Conservation (phyloP, 75 land plant species). For the Picea glauca region DNA sequence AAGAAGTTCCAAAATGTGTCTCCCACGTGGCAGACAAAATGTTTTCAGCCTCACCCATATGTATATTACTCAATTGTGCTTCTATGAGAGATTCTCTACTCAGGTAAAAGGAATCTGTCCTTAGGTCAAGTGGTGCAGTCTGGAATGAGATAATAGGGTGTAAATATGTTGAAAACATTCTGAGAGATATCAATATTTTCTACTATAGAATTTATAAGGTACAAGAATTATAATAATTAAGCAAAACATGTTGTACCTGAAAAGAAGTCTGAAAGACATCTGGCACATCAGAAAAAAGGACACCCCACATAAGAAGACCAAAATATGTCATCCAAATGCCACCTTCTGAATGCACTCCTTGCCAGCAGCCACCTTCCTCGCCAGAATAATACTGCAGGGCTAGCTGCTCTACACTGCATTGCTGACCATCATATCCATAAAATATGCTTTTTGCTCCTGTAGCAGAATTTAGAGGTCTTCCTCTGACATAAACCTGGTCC, state of each 20-base stretch:
- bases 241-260: constrained; percentile 47
- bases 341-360: constrained; percentile 90
- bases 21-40: constrained; percentile 76
- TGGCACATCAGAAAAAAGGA: constrained; percentile 79
- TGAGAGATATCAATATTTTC: neutral
- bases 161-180: constrained; percentile 3
- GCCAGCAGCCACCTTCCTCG: constrained; percentile 84
- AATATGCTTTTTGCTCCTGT: constrained; percentile 73
- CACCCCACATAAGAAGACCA: constrained; percentile 95
- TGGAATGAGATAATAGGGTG: constrained; percentile 21
- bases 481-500: constrained; percentile 63
- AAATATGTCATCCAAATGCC: constrained; percentile 92
- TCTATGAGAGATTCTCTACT: constrained; percentile 59
- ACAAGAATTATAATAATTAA: neutral
- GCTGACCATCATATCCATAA: constrained; percentile 84
- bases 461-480: constrained; percentile 73
- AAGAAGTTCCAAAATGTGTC: constrained; percentile 54
- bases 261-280: constrained; percentile 82
- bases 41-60: constrained; percentile 54
- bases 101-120: constrained; percentile 63
- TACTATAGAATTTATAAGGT: neutral
- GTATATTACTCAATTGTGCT: constrained; percentile 50
- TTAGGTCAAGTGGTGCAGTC: constrained; percentile 86
- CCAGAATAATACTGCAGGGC: constrained; percentile 88
- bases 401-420: constrained; percentile 86